A percentile compares a stretch with the other conserved stretches of the same genome.
These are phyloP conservation scores for Pestalotiopsis sp. DNA, from an alignment of 2,329 filamentous ascomycete species.

Conservation along the genomic window DNA sequence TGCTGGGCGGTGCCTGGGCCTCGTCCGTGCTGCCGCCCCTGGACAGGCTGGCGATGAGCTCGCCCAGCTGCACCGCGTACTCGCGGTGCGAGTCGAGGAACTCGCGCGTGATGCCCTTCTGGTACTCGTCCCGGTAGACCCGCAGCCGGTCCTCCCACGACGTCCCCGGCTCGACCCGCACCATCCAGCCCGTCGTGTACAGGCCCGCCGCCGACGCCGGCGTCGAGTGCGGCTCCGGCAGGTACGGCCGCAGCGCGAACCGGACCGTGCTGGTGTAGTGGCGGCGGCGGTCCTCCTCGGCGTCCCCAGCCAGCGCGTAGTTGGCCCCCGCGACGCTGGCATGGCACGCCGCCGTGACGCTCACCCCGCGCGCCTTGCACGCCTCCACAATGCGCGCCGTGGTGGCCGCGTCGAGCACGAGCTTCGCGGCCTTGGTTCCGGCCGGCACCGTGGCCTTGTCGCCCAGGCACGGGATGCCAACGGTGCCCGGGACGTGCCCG, in stretches of 20 bases:
- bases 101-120: constrained; percentile 21
- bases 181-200: background rate
- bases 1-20: constrained; percentile 25
- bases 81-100: constrained; percentile 28
- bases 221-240: constrained; percentile 29
- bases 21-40: constrained; percentile 15
- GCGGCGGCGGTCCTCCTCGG: background rate
- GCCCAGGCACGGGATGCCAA: too few relatives aligned
- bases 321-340: constrained; percentile 31
- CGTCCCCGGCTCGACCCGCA: background rate
- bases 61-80: constrained; percentile 27
- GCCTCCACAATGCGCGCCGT: constrained; percentile 23
- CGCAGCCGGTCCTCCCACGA: constrained; percentile 13
- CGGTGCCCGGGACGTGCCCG: too few relatives aligned
- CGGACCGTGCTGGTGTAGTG: constrained; percentile 34
- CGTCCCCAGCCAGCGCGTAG: constrained; percentile 24
- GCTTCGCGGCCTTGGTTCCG: too few relatives aligned
- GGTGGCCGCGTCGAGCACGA: constrained; percentile 19
- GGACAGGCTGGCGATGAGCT: constrained; percentile 23
- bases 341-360: constrained; percentile 32
- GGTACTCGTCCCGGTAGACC: constrained; percentile 24
- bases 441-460: too few relatives aligned
- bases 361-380: constrained; percentile 23
- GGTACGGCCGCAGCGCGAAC: constrained; percentile 27
- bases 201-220: constrained; percentile 25